Evolutionary conservation across 352 stramenopile genomes (phyloP), one percentile per base, ranked within the genome.

Genomic region (Elongisporangium undulatum): DNA sequence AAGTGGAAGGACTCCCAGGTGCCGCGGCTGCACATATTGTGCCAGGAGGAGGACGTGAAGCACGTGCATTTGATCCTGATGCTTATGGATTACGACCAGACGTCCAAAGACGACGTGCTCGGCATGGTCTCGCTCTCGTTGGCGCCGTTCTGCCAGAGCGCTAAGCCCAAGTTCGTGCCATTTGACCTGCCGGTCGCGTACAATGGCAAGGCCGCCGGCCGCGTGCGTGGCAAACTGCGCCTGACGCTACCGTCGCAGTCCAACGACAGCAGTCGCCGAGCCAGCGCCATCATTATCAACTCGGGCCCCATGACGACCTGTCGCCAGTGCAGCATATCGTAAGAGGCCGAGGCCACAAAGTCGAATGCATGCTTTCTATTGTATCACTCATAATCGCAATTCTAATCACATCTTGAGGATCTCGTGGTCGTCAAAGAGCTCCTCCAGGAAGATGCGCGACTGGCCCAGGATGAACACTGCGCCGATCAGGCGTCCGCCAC

Each of bases 381-480:
- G 24, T 56, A 39, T 68, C 61, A 72, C 29, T 66, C 39, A 29
- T 45, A 22, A 53, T 66, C 50, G 24, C 60, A 63, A 17, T 58
- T 55, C 51, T 45, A n/a, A 45, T 45, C 12, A 45, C 34, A 45
- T 45, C 59, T 75, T 72, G 29, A 92, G 69, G 24, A 92, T 49
- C 50, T 67, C 61, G 59, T 90, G 74, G 52, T 82, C 75, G 24
- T 89, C 79, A 60, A 92, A 90, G 49, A 82, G 26, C 58, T 87
- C 72, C 63, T 94, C 85, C 9, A 94, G 69, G 52, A 71, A 64
- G 55, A 87, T 80, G 51, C 84, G 83, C 51, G 83, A 74, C 59
- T 90, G 78, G 34, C 82, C 81, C 38, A 94, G 64, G 63, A 94
- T 93, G 57, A 94, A 92, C 13, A 94, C 85, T 13, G 85, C 85